Base-by-base conservation (phyloP, 306 rosid genomes). In the Carpinus viminea region DNA sequence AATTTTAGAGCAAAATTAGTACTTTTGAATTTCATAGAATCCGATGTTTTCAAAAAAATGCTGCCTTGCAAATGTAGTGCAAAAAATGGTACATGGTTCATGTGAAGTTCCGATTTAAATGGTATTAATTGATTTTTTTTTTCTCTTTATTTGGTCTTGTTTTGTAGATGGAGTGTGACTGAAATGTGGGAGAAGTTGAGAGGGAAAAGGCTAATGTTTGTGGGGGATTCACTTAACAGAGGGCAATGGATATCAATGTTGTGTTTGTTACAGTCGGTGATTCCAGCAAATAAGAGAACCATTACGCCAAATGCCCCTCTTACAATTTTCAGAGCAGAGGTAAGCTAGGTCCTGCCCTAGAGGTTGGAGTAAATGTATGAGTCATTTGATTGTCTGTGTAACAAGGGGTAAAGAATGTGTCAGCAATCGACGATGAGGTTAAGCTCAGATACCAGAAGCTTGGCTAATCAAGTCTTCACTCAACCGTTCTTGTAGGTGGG, bases 191-290 rank as follows among this genome's bases (percentile, higher is more conserved):
- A 95, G 92, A 93, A 89, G 83, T 85, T 95, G 85, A 91, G 98
- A 85, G 81, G 78, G 64, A 95, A 93, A 86, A 87, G 99, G 83
- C 82, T 95, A 77, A 95, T 95, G 99, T 95, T 95, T 88, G 99
- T 93, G 8, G 99, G 99, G 76, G 99, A 95, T 89, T 95, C 98
- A 31, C 86, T 95, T 64, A 95, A 95, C 70, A 83, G 99, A 88
- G 99, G 99, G 52, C 98, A 95, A 68, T 95, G 99, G 99, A 93
- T 95, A 84, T 90, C 99, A 57, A 86, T 95, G 96, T 91, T 95
- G 45, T 95, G 99, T 73, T 81, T 95, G 90, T 87, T 95, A 69
- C 99, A 95, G 77, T 91, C 96, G 24, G 97, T 85, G 74, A 91
- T 95, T 85, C 94, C 99, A 2, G 84, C 90, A 38, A 84, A 95